Conservation (phyloP, 1,284 basidiomycete genomes). For the Ganoderma meredithae region DNA sequence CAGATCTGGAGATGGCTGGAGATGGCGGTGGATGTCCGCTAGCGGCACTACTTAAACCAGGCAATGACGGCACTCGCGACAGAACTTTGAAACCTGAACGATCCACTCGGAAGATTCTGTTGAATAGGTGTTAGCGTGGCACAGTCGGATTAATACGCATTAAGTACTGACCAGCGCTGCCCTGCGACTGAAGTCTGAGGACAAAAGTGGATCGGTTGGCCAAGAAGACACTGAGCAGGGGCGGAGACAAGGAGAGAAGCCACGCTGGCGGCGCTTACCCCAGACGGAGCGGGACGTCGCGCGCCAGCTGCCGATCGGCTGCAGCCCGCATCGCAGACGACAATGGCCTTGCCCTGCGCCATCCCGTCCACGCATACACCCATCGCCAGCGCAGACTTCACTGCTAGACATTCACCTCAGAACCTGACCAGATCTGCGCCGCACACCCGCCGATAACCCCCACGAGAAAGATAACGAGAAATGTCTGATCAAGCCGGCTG, state of each 20-base stretch:
- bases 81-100: not conserved
- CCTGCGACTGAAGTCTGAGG: not conserved
- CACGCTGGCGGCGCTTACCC: not conserved
- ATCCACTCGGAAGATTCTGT: not conserved
- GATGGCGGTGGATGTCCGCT: not conserved
- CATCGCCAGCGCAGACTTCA: not conserved
- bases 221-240: not conserved
- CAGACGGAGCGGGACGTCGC: not conserved
- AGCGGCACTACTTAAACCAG: not conserved
- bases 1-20: not conserved
- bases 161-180: not conserved
- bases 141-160: not conserved
- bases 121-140: not conserved
- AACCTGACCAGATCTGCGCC: not conserved
- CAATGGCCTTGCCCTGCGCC: not conserved
- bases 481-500: slow-evolving; percentile 41
- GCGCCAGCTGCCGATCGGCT: slow-evolving; percentile 1
- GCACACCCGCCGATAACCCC: not conserved
- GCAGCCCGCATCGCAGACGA: not conserved
- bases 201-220: not conserved
- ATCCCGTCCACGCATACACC: not conserved
- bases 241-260: not conserved
- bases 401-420: not conserved
- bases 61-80: not conserved
- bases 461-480: slow-evolving; percentile 7